Percentiles rank a stretch among this genome's conserved stretches.
These are phyloP conservation scores for Metschnikowia dekortorum DNA, from an alignment of 805 yeast species.

Conservation along the genomic window DNA sequence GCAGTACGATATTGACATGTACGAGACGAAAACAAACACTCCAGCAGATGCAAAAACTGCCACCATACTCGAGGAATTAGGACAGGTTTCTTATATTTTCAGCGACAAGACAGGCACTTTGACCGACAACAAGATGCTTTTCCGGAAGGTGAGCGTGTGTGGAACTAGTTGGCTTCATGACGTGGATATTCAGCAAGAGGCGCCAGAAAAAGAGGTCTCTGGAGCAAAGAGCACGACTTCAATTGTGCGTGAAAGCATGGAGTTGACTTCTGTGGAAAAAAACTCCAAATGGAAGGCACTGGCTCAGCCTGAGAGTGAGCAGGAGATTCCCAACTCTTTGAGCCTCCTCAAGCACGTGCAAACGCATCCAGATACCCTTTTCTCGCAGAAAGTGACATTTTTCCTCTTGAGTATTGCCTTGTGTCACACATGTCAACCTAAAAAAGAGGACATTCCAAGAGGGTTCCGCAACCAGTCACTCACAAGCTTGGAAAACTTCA, in stretches of 20 bases:
- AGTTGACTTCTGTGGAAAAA: slow-evolving; percentile 22
- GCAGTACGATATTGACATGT: slow-evolving; percentile 94
- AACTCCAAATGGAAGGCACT: slow-evolving; percentile 43
- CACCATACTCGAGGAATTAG: slow-evolving; percentile 90
- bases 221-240: slow-evolving; percentile 26
- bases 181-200: slow-evolving; percentile 33
- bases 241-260: slow-evolving; percentile 32
- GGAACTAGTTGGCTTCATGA: slow-evolving; percentile 92
- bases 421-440: slow-evolving; percentile 88
- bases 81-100: slow-evolving; percentile 92
- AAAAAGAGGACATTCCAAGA: slow-evolving; percentile 25
- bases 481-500: slow-evolving; percentile 20
- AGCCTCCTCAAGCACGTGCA: slow-evolving; percentile 70
- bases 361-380: slow-evolving; percentile 61
- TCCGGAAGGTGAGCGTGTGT: slow-evolving; percentile 79
- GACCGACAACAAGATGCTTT: slow-evolving; percentile 91
- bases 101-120: slow-evolving; percentile 97
- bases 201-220: background rate
- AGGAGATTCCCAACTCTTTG: slow-evolving; percentile 46
- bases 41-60: slow-evolving; percentile 96
- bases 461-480: slow-evolving; percentile 9
- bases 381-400: slow-evolving; percentile 69
- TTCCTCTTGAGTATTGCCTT: slow-evolving; percentile 78
- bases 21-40: slow-evolving; percentile 74
- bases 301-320: slow-evolving; percentile 43